Percentiles rank a stretch among this genome's conserved stretches.
Conservation (phyloP, 1,284 basidiomycete genomes). For the Flammula alnicola region DNA sequence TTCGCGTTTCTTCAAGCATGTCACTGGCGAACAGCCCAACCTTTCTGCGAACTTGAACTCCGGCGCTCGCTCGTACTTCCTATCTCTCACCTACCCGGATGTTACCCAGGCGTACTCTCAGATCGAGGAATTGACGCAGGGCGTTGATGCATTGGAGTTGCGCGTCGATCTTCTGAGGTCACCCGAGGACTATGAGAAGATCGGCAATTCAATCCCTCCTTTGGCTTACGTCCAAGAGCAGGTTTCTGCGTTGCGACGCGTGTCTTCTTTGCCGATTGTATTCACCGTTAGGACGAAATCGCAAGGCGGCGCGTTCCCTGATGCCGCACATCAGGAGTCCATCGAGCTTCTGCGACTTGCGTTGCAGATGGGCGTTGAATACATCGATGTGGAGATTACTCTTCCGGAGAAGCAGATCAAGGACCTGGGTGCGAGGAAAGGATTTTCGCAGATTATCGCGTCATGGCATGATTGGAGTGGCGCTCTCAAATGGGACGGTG, state of each 20-base stretch:
- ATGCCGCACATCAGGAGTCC: conserved; percentile 75
- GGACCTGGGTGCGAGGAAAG: conserved; percentile 67
- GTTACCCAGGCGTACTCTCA: conserved; percentile 71
- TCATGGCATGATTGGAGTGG: conserved; percentile 97
- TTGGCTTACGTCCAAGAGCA: conserved; percentile 82
- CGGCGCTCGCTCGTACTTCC: conserved; percentile 85
- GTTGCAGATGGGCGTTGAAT: conserved; percentile 87
- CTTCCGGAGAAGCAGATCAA: conserved; percentile 70
- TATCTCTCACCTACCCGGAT: conserved; percentile 92
- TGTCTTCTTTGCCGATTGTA: conserved; percentile 85
- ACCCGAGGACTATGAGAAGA: conserved; percentile 46
- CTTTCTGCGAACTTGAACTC: conserved; percentile 59
- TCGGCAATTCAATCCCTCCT: conserved; percentile 67
- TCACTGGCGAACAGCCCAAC: conserved; percentile 79
- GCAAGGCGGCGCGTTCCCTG: conserved; percentile 94
- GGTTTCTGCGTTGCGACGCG: conserved; percentile 79
- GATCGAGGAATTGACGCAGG: conserved; percentile 78
- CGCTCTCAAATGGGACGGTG: conserved; percentile 80
- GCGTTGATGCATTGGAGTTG: conserved; percentile 92
- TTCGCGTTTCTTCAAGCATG: conserved; percentile 87
- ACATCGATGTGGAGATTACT: conserved; percentile 90
- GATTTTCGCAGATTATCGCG: conserved; percentile 82
- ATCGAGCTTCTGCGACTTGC: conserved; percentile 83
- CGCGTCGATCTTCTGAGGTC: conserved; percentile 89
- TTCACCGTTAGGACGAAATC: conserved; percentile 89